Conservation (phyloP, 257 asterid species). For the Scutellaria barbata region DNA sequence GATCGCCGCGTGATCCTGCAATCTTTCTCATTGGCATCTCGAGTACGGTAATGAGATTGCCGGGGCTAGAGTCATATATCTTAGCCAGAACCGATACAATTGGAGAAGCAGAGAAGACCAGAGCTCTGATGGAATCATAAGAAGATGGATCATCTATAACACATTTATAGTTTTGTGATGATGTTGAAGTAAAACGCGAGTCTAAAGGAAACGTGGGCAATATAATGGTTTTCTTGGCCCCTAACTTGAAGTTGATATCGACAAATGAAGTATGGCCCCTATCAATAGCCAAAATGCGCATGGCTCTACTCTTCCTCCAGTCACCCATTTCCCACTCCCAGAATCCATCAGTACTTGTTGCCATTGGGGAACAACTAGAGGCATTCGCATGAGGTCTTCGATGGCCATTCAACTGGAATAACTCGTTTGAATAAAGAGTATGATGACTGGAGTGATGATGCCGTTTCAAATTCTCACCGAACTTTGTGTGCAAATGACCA, state of each 20-base stretch:
- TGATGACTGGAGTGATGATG: constrained; percentile 55
- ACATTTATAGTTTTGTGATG: constrained; percentile 49
- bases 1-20: constrained; percentile 60
- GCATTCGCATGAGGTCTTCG: constrained; percentile 37
- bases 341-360: constrained; percentile 50
- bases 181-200: constrained; percentile 63
- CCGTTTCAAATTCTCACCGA: constrained; percentile 83
- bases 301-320: constrained; percentile 79
- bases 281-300: constrained; percentile 91
- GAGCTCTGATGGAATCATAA: constrained; percentile 57
- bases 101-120: constrained; percentile 79
- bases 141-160: constrained; percentile 43
- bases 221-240: constrained; percentile 66
- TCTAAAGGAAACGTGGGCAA: constrained; percentile 87
- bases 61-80: constrained; percentile 75
- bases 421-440: constrained; percentile 46
- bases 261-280: constrained; percentile 73
- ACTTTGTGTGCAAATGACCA: constrained; percentile 86
- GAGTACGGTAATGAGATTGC: constrained; percentile 53
- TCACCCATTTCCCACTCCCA: constrained; percentile 99
- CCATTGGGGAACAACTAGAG: constrained; percentile 45
- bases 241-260: constrained; percentile 64
- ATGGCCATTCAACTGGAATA: constrained; percentile 72
- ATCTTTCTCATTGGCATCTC: constrained; percentile 70
- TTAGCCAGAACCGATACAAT: constrained; percentile 73